Base-by-base conservation (phyloP, 1,139 yeast genomes). In the Candida smagusa region DNA sequence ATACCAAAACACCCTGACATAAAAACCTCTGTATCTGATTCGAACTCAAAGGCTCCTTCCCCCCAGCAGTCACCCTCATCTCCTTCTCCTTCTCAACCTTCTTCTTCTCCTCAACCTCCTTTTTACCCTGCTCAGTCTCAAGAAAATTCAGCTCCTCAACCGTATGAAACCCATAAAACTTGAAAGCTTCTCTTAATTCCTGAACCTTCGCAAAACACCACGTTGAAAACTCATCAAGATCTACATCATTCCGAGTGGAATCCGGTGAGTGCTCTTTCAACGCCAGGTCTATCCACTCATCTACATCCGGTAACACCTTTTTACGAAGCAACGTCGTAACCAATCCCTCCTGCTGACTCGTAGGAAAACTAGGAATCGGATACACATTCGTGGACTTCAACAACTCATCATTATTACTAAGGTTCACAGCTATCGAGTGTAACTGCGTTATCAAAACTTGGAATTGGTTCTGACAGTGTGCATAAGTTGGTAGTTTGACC, bases 271-370 rank as follows among this genome's bases (percentile, higher is more conserved):
- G 33, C n/a, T 52, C 53, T 8, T 65, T 68, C 19, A 66, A 61
- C 2, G 92, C 89, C 12, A 69, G 68, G 12, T 72, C 72, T 11
- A 88, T 77, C 97, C 97, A 89, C 33, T 80, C 86, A 39, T 82
- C 88, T 1, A 90, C 95, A 49, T 89, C 97, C 0, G 97, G 97
- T 9, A 86, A 66, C 35, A 85, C 82, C 56, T 90, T 90, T 58
- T 89, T 92, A 41, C 97, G 72, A 43, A 92, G 63, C 45, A 92
- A 66, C 0, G 97, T 88, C 1, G 95, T 84, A 39, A 90, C 65
- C 34, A 90, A 67, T 2, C 87, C 87, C 53, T 85, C 90, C 45
- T 87, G 92, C 31, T 86, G 84, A 1, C 87, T 75, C 0, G 95
- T 79, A 3, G 97, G 97, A 55, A 90, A 92, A 22, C 73, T 73